Evolutionary conservation across 257 asterid species (phyloP), one percentile per base, ranked within the genome.

Genomic region (Solanum pennellii): DNA sequence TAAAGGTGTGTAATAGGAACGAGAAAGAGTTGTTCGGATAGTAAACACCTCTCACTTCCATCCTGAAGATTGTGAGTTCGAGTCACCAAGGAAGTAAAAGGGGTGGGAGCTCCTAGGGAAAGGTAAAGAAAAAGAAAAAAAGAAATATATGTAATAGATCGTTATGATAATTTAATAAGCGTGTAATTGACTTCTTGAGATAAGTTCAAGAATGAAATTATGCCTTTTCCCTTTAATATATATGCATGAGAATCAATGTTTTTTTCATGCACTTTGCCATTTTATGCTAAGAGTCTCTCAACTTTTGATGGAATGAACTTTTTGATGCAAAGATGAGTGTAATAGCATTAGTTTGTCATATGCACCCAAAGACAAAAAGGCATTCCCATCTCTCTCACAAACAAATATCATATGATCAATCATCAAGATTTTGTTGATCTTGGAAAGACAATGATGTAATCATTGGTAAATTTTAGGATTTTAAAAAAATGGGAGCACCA

Each of bases 291-390:
- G 87, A 86, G n/a, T 76, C 77, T 77, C 56, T 47, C 35, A 87
- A 44, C 74, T 60, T 27, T 35, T 31, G 35, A 83, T 72, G 37
- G 41, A 29, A 74, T 66, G 47, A 66, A 86, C 60, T 87, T 90
- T 84, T 89, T 84, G 90, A 90, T 89, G 94, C 93, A 77, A 88
- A 88, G 91, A 71, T 94, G 93, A 92, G 93, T 93, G 89, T 92
- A 83, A 89, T 87, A 88, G 94, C 95, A 94, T 91, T 90, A 60
- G 52, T 68, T 16, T 83, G 13, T 41, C 68, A 13, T 85, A 27
- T 25, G 66, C 41, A 79, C 84, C 62, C 25, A 45, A 45, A 52
- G 84, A 79, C 25, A 25, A 79, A 68, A 68, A 68, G 27, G 27
- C 47, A 23, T 45, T 45, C 45, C 82, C 83, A 83, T 47, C 85